phyloP scores from a whole-genome alignment of 805 yeast genomes.

The Spathaspora passalidarum region DNA sequence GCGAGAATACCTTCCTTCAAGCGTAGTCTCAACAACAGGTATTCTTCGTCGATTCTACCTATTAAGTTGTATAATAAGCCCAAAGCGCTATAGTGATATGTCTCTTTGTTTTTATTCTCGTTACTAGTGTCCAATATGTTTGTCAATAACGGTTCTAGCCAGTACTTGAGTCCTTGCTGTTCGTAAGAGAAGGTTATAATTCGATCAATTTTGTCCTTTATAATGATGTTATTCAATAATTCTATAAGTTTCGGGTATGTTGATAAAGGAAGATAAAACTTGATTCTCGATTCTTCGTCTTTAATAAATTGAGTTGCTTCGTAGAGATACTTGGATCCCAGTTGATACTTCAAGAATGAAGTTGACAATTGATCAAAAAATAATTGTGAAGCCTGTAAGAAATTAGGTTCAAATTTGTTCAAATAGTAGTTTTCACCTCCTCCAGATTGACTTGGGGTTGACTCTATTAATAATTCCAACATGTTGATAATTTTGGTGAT shows the following conservation, averaged over 20 bases:
- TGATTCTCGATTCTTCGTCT: slow-evolving; percentile 60
- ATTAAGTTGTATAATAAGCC: slow-evolving; percentile 47
- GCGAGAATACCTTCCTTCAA: slow-evolving; percentile 43
- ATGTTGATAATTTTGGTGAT: slow-evolving; percentile 63
- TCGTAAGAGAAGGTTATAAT: slow-evolving; percentile 47
- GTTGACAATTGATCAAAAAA: slow-evolving; percentile 51
- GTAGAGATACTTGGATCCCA: slow-evolving; percentile 55
- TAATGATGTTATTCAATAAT: slow-evolving; percentile 57
- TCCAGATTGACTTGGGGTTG: slow-evolving; percentile 18
- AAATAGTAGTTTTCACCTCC: slow-evolving; percentile 61
- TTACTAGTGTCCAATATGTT: slow-evolving; percentile 11
- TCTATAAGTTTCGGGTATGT: slow-evolving; percentile 54
- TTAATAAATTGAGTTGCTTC: slow-evolving; percentile 50
- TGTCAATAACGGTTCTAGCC: slow-evolving; percentile 48
- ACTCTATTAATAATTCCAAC: slow-evolving; percentile 63
- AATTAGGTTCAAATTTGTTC: slow-evolving; percentile 62
- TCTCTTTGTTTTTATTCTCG: not conserved
- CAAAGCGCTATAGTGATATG: slow-evolving; percentile 38
- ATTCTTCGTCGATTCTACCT: slow-evolving; percentile 51
- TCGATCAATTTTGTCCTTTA: slow-evolving; percentile 53
- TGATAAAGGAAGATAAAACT: slow-evolving; percentile 49
- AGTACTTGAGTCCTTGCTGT: slow-evolving; percentile 54
- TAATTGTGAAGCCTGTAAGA: slow-evolving; percentile 50
- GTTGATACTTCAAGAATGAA: slow-evolving; percentile 40
- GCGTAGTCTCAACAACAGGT: slow-evolving; percentile 46